These are phyloP conservation scores for Claviceps cyperi DNA, from an alignment of 2,329 filamentous ascomycete genomes.

Conservation along the genomic window DNA sequence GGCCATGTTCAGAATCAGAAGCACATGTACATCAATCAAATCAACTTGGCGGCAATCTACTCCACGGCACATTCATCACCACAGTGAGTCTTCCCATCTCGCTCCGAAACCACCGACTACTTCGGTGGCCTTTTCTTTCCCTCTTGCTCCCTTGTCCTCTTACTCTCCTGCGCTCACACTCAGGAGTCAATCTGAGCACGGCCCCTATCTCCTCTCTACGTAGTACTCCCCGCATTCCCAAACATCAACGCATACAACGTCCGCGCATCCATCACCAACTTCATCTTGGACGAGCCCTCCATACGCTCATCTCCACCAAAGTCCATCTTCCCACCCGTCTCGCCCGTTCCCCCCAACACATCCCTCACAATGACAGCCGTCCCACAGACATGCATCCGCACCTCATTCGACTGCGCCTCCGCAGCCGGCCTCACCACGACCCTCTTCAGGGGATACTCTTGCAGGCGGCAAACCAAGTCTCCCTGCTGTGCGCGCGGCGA, in stretches of 20 bases:
- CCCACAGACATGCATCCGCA: slow-evolving; percentile 6
- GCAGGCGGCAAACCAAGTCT: slow-evolving; percentile 5
- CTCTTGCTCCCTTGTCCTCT: neutral
- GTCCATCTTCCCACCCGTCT: neutral
- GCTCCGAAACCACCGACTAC: too few relatives aligned
- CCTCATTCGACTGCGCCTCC: slow-evolving; percentile 1
- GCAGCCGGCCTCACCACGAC: slow-evolving; percentile 5
- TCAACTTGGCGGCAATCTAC: too few relatives aligned
- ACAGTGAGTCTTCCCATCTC: too few relatives aligned
- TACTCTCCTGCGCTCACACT: neutral
- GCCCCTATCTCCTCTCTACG: too few relatives aligned
- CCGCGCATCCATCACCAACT: slow-evolving; percentile 4
- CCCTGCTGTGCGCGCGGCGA: slow-evolving; percentile 5
- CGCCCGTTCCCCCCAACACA: neutral
- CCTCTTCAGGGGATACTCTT: slow-evolving; percentile 6
- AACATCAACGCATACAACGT: slow-evolving; percentile 7
- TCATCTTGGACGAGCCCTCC: neutral
- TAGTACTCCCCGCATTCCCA: neutral
- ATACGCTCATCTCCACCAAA: neutral
- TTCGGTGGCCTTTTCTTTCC: too few relatives aligned
- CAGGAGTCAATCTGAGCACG: too few relatives aligned
- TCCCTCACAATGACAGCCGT: slow-evolving; percentile 6
- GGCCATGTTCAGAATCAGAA: too few relatives aligned
- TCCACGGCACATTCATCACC: too few relatives aligned
- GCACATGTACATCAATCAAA: too few relatives aligned